Percentiles rank a stretch among this genome's conserved stretches.
These are phyloP conservation scores for Nakaseomyces bracarensis DNA, from an alignment of 1,139 yeast species.

Conservation along the genomic window DNA sequence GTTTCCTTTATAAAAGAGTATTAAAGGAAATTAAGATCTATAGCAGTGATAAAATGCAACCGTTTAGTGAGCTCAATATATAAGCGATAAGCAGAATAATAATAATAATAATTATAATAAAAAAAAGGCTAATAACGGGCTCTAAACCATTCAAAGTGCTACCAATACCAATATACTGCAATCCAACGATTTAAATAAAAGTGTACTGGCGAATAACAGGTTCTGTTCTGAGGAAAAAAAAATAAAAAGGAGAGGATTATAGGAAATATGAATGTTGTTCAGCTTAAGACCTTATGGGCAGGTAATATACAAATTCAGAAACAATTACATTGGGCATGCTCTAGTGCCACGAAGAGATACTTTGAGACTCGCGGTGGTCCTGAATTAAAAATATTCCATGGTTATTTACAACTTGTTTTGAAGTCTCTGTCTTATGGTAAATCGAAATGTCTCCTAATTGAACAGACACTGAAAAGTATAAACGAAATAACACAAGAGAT, in stretches of 20 bases:
- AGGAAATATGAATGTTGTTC: not conserved
- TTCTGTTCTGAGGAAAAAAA: too few species aligned
- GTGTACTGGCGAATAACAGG: too few species aligned
- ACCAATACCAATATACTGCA: too few species aligned
- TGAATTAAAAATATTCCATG: not conserved
- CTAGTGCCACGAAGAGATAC: not conserved
- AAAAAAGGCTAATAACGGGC: too few species aligned
- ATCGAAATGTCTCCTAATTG: not conserved
- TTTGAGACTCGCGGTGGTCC: not conserved
- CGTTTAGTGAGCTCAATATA: too few species aligned
- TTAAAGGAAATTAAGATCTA: too few species aligned
- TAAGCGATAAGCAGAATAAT: too few species aligned
- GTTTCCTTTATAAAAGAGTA: too few species aligned
- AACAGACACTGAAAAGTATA: not conserved
- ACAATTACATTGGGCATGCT: slow-evolving; percentile 2
- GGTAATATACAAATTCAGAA: slow-evolving; percentile 2
- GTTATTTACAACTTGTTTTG: not conserved
- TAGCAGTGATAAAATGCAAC: too few species aligned
- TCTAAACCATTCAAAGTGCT: too few species aligned
- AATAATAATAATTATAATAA: too few species aligned
- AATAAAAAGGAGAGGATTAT: not conserved
- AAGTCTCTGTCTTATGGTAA: not conserved
- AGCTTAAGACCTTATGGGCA: not conserved
- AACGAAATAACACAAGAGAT: not conserved
- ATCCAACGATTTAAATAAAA: too few species aligned